Base-by-base conservation (phyloP, 2,329 filamentous ascomycete genomes). In the Paecilomyces sp. region DNA sequence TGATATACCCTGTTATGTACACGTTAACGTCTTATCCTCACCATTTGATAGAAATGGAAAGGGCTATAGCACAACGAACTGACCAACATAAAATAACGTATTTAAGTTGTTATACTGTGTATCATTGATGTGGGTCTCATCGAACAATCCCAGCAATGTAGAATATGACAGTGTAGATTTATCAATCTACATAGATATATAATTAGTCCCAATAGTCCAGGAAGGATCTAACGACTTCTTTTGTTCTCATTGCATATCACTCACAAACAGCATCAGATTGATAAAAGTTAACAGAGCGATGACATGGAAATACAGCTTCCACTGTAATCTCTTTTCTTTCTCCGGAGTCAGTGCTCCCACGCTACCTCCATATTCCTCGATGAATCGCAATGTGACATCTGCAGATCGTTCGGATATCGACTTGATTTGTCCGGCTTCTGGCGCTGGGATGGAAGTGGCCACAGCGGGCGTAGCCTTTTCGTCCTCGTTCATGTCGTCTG, bases 81-180 rank as follows among this genome's bases (percentile, higher is more conserved):
- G 63, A 76, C 75, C 75, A 50, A 75, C 73, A 41, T 77, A 79
- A 60, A 77, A 78, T 31, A 79, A 70, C 2, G 75, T 77, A 60
- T 72, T 74, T 1, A 77, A 61, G 52, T 77, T 77, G 55, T 77
- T 77, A 57, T 76, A 78, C 57, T 78, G 63, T 0, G 70, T 65
- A 15, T 74, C 68, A 3, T 58, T 63, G 25, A 78, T 75, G 2
- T 72, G 70, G 0, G 74, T 78, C 55, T 78, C 75, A 36, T 77
- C 73, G 18, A 78, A 77, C 0, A 79, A 60, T 0, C 76, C 77
- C 4, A 79, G 66, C 24, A 79, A 72, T 0, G 76, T 72, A 5
- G 75, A 69, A 53, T 77, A 78, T 1, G 72, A 71, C 0, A 79
- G 62, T 0, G 75, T 78, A 0, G 75, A 71, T 64, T 78, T 78